Evolutionary conservation across 441 rosid genomes (phyloP).

Genomic region (Syzygium malaccense): DNA sequence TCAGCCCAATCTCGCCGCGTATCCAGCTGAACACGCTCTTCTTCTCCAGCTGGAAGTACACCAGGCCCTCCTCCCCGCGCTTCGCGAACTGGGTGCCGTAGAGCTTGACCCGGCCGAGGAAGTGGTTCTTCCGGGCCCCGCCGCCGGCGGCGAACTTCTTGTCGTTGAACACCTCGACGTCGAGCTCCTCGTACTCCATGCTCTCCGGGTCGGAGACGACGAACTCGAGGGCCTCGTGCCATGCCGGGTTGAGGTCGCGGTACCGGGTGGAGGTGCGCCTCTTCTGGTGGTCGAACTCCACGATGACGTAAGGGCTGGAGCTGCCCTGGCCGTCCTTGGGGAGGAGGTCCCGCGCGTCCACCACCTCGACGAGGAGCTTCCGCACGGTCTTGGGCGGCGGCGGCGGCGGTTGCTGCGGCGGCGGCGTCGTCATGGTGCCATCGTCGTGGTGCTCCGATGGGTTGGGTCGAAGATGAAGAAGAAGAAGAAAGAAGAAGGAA

Average conservation of each 20-base stretch:
- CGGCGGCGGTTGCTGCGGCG: background rate
- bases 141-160: constrained; percentile 57
- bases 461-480: too few relatives aligned
- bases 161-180: constrained; percentile 75
- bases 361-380: constrained; percentile 57
- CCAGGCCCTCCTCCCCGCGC: constrained; percentile 69
- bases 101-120: constrained; percentile 78
- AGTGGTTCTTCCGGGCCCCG: constrained; percentile 80
- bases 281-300: constrained; percentile 75
- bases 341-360: constrained; percentile 72
- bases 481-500: background rate
- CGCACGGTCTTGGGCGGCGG: constrained; percentile 36
- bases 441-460: background rate
- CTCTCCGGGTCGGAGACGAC: constrained; percentile 61
- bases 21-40: constrained; percentile 91
- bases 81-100: constrained; percentile 68
- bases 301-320: constrained; percentile 79
- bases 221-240: constrained; percentile 86
- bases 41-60: constrained; percentile 69
- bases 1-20: constrained; percentile 80
- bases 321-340: constrained; percentile 96
- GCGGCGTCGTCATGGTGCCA: constrained; percentile 50
- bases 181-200: constrained; percentile 76
- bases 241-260: constrained; percentile 77
- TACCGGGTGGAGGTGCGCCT: constrained; percentile 59